Conservation (phyloP, 2,329 filamentous ascomycete genomes). For the Pseudocercospora cruenta region DNA sequence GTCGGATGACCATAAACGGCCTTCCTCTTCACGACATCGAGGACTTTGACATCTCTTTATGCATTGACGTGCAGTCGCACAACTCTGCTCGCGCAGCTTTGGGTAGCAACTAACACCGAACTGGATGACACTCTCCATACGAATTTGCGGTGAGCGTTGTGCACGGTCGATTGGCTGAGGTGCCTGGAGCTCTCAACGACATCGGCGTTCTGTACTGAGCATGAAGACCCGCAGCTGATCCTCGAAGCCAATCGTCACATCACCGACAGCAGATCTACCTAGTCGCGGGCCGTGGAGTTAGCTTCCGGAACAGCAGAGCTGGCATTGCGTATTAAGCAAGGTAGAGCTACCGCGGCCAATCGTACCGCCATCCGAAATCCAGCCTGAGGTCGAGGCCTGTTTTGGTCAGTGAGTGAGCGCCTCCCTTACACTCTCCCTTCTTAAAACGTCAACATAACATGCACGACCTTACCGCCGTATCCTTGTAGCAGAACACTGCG, state of each 20-base stretch:
- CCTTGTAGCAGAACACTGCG: constrained; percentile 23
- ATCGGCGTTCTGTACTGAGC: constrained; percentile 15
- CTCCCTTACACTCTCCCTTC: constrained; percentile 20
- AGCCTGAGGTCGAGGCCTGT: constrained; percentile 13
- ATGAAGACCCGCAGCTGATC: constrained; percentile 17
- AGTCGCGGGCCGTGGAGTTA: constrained; percentile 22
- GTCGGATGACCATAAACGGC: background rate
- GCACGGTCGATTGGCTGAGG: constrained; percentile 14
- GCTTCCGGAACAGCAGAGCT: constrained; percentile 19
- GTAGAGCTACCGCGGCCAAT: constrained; percentile 21
- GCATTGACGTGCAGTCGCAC: constrained; percentile 14
- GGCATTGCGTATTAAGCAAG: constrained; percentile 18
- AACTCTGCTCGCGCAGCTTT: constrained; percentile 22
- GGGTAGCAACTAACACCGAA: constrained; percentile 17
- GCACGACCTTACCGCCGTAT: constrained; percentile 25
- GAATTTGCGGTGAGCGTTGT: constrained; percentile 27
- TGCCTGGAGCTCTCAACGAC: constrained; percentile 17
- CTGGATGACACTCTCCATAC: constrained; percentile 3
- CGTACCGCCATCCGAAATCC: constrained; percentile 14
- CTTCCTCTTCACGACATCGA: background rate
- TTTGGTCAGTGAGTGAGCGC: constrained; percentile 25
- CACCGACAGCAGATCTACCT: constrained; percentile 20
- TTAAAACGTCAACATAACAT: constrained; percentile 18
- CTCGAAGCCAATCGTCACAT: constrained; percentile 17
- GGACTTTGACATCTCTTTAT: background rate